These are phyloP conservation scores for Cyclaneusma minus DNA, from an alignment of 2,329 filamentous ascomycete species.

Conservation along the genomic window DNA sequence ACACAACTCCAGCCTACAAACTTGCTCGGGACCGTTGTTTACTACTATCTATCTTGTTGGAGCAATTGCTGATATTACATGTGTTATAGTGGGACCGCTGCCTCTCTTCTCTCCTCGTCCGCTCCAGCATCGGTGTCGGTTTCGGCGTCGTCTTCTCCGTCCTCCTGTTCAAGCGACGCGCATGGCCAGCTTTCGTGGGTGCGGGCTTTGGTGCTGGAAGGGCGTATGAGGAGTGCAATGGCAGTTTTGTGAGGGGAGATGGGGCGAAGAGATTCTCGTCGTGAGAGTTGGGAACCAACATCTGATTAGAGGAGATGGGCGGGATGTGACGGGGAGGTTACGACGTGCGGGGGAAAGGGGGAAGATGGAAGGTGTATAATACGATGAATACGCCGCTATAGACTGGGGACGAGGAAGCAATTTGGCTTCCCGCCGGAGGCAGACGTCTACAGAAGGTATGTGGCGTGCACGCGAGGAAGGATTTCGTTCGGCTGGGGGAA, in stretches of 20 bases:
- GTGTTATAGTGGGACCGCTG: slow-evolving; percentile 81
- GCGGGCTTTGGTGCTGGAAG: slow-evolving; percentile 90
- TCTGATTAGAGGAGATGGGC: slow-evolving; percentile 1
- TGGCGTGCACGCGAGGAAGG: not conserved
- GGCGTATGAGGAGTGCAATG: slow-evolving; percentile 96
- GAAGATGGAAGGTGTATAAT: slow-evolving; percentile 10
- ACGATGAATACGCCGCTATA: slow-evolving; percentile 10
- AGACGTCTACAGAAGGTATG: not conserved
- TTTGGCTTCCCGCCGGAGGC: not conserved
- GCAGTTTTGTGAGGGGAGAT: slow-evolving; percentile 16
- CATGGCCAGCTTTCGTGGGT: slow-evolving; percentile 93
- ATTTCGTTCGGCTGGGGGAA: not conserved
- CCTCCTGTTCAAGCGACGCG: slow-evolving; percentile 91
- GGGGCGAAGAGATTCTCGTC: slow-evolving; percentile 10
- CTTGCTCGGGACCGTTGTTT: no score
- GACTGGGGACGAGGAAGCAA: slow-evolving; percentile 1
- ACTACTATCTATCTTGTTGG: no score
- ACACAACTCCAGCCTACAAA: no score
- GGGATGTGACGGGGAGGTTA: slow-evolving; percentile 1
- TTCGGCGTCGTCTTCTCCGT: slow-evolving; percentile 99
- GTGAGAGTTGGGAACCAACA: slow-evolving; percentile 2
- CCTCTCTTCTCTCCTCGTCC: slow-evolving; percentile 92
- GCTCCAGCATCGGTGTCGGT: slow-evolving; percentile 85
- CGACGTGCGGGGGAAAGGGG: slow-evolving; percentile 1
- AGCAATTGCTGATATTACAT: not conserved